Evolutionary conservation across 2,329 filamentous ascomycete species (phyloP).

Genomic region (Monosporascus sp.): DNA sequence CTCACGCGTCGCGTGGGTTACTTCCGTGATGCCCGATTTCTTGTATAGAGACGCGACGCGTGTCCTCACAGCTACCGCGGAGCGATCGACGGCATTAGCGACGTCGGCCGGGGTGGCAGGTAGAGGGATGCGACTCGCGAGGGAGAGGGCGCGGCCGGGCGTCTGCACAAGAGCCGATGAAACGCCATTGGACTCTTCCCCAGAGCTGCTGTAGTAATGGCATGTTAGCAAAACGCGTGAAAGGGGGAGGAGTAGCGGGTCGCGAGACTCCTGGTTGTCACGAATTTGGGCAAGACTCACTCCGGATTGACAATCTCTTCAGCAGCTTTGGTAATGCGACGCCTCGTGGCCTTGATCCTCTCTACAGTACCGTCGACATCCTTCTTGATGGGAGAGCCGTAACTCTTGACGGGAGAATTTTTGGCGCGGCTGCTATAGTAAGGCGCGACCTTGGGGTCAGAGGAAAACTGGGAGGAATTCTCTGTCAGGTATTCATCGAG

Average conservation of each 20-base stretch:
- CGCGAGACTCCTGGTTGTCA: constrained; percentile 51
- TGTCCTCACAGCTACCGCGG: constrained; percentile 59
- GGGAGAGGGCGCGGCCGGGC: constrained; percentile 45
- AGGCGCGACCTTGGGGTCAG: constrained; percentile 59
- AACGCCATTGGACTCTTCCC: constrained; percentile 28
- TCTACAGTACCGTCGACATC: constrained; percentile 18
- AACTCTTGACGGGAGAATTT: constrained; percentile 43
- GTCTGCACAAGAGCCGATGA: constrained; percentile 44
- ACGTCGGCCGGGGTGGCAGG: constrained; percentile 77
- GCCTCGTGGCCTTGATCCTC: constrained; percentile 19
- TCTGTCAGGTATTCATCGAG: constrained; percentile 69
- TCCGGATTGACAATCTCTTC: constrained; percentile 67
- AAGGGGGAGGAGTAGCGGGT: constrained; percentile 63
- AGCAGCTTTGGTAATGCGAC: constrained; percentile 33
- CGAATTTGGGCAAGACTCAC: constrained; percentile 59
- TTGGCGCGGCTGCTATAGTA: constrained; percentile 70
- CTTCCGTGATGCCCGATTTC: constrained; percentile 61
- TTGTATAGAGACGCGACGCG: constrained; percentile 60
- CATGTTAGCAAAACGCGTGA: constrained; percentile 50
- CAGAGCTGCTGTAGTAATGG: constrained; percentile 27
- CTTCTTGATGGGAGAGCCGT: constrained; percentile 45
- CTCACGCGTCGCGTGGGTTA: constrained; percentile 61
- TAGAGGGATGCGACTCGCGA: constrained; percentile 60
- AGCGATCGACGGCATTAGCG: constrained; percentile 68
- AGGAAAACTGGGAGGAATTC: constrained; percentile 60